phyloP scores from a whole-genome alignment of 2,329 filamentous ascomycete genomes.

The Daldinia sp. region DNA sequence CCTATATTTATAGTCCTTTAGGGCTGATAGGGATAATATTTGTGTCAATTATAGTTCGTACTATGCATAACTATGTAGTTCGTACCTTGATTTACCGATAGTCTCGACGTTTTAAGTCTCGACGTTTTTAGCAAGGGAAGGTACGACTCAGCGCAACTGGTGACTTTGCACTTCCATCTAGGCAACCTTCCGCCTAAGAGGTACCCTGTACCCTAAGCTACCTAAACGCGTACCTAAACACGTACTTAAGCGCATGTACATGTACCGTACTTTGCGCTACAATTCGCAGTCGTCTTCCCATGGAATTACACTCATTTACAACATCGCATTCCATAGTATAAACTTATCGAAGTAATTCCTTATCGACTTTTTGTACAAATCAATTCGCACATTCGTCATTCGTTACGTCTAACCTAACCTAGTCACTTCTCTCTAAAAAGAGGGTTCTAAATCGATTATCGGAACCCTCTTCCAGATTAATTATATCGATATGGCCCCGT shows the following conservation, averaged over 20 bases:
- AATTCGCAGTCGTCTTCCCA: too few species aligned
- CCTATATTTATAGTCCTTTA: too few species aligned
- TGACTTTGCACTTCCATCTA: not conserved
- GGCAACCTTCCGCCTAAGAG: not conserved
- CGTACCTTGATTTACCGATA: not conserved
- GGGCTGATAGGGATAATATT: not conserved
- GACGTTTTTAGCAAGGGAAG: not conserved
- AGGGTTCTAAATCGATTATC: slow-evolving; percentile 18
- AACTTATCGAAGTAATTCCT: slow-evolving; percentile 5
- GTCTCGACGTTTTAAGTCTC: too few species aligned
- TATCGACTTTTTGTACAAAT: not conserved
- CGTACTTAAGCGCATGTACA: not conserved
- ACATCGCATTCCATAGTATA: too few species aligned
- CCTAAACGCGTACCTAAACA: too few species aligned
- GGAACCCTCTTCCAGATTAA: slow-evolving; percentile 3
- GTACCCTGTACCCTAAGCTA: not conserved
- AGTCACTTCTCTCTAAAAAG: not conserved
- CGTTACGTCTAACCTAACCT: too few species aligned
- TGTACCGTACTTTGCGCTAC: not conserved
- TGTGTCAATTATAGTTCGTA: not conserved
- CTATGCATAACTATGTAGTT: too few species aligned
- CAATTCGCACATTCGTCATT: not conserved
- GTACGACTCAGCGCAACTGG: not conserved
- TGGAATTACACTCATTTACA: too few species aligned
- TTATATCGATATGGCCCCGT: slow-evolving; percentile 26